Evolutionary conservation across 352 stramenopile species (phyloP).

Genomic region (Phytophthora pluvialis): DNA sequence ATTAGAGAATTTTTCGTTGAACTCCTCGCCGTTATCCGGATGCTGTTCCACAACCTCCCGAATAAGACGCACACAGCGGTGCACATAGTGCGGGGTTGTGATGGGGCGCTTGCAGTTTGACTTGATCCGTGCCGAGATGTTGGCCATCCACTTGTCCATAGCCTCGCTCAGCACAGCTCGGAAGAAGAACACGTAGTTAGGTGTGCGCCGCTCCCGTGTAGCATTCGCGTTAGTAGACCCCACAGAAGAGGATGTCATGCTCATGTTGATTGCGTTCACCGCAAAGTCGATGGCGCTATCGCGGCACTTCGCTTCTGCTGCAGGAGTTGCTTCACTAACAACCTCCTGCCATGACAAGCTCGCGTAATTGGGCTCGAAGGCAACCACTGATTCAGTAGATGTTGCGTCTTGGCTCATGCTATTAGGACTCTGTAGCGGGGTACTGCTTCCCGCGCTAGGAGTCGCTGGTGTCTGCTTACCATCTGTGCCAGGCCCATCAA

Average conservation of each 20-base stretch:
- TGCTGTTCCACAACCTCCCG: constrained; percentile 87
- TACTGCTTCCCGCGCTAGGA: constrained; percentile 51
- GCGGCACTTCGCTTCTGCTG: constrained; percentile 61
- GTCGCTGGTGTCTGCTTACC: constrained; percentile 46
- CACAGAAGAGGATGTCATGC: constrained; percentile 73
- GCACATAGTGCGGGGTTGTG: constrained; percentile 83
- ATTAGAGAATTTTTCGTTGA: constrained; percentile 86
- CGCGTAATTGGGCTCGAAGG: constrained; percentile 66
- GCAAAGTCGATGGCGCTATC: constrained; percentile 80
- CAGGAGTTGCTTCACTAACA: constrained; percentile 58
- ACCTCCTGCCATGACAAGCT: constrained; percentile 78
- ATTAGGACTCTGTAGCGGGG: constrained; percentile 73
- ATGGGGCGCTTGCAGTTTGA: constrained; percentile 79
- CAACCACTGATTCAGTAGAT: constrained; percentile 33
- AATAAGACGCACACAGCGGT: constrained; percentile 85
- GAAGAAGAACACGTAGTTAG: constrained; percentile 90
- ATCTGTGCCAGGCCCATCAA: constrained; percentile 51
- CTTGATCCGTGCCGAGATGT: constrained; percentile 65
- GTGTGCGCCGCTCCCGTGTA: constrained; percentile 74
- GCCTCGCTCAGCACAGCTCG: constrained; percentile 81
- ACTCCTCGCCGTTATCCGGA: constrained; percentile 82
- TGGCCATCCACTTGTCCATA: constrained; percentile 92
- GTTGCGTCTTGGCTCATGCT: constrained; percentile 45
- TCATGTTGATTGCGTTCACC: constrained; percentile 80
- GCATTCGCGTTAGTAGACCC: constrained; percentile 78